Evolutionary conservation across 768 basidiomycete species (phyloP).

Genomic region (Termitomyces sp.): DNA sequence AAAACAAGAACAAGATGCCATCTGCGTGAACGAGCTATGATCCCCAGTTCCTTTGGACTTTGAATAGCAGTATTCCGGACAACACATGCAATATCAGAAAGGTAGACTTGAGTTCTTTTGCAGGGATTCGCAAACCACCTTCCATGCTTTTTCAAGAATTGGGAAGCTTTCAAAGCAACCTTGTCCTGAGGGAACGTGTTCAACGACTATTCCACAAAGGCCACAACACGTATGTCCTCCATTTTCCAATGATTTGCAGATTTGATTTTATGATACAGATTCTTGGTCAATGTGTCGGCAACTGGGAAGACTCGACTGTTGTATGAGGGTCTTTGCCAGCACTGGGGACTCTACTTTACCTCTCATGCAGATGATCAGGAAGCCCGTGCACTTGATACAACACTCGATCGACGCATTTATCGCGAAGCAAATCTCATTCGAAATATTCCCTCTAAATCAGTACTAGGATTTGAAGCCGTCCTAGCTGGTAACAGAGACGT

Average conservation of each 20-base stretch:
- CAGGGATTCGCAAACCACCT: neutral
- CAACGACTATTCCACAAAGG: neutral
- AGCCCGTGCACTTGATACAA: neutral
- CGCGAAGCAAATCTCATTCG: neutral
- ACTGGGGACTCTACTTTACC: too few species aligned
- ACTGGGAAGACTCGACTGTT: too few species aligned
- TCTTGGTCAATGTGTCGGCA: slow-evolving; percentile 3
- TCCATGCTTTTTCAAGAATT: slow-evolving; percentile 1
- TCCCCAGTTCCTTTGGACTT: neutral
- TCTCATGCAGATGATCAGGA: neutral
- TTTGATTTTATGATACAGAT: neutral
- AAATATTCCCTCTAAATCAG: too few species aligned
- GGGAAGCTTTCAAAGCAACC: neutral
- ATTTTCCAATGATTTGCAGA: neutral
- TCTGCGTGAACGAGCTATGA: too few species aligned
- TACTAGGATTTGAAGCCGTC: too few species aligned
- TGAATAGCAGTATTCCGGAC: neutral
- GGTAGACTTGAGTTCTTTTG: neutral
- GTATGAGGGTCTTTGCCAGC: too few species aligned
- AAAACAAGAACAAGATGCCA: too few species aligned
- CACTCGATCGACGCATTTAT: neutral
- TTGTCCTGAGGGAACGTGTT: neutral
- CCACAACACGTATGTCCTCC: neutral
- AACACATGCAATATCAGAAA: neutral
- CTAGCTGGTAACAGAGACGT: neutral